Evolutionary conservation across 805 yeast species (phyloP).

Genomic region (Jamesozyma hellenica): DNA sequence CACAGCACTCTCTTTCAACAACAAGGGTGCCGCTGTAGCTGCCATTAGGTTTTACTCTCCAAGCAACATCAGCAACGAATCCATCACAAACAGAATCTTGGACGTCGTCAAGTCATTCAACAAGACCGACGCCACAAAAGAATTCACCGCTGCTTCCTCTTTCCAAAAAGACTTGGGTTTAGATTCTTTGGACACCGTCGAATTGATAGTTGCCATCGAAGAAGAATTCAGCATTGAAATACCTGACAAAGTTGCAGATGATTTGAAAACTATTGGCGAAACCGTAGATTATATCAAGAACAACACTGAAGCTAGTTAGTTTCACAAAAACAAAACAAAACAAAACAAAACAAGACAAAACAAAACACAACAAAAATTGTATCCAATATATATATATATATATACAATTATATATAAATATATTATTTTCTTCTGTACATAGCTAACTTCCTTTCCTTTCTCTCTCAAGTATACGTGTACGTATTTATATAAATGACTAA

Average conservation of each 20-base stretch:
- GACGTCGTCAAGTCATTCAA: constrained; percentile 60
- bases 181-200: constrained; percentile 90
- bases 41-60: constrained; percentile 9
- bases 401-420: too few relatives aligned
- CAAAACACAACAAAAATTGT: too few relatives aligned
- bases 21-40: too few relatives aligned
- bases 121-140: constrained; percentile 44
- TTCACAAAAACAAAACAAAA: too few relatives aligned
- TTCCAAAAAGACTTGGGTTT: constrained; percentile 47
- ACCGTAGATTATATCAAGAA: constrained; percentile 67
- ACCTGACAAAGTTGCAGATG: constrained; percentile 86
- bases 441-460: too few relatives aligned
- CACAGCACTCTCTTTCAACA: too few relatives aligned
- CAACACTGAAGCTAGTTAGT: constrained; percentile 1
- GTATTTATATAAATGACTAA: too few relatives aligned
- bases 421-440: too few relatives aligned
- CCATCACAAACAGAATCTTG: constrained; percentile 70
- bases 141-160: constrained; percentile 31
- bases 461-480: too few relatives aligned
- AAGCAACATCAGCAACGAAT: constrained; percentile 47
- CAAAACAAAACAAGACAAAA: too few relatives aligned
- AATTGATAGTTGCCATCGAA: constrained; percentile 91
- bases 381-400: too few relatives aligned
- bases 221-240: constrained; percentile 79
- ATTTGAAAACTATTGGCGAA: constrained; percentile 83